Evolutionary conservation across 2,329 filamentous ascomycete genomes (phyloP), one percentile per base, ranked within the genome.

Genomic region (Aureobasidium sp.): DNA sequence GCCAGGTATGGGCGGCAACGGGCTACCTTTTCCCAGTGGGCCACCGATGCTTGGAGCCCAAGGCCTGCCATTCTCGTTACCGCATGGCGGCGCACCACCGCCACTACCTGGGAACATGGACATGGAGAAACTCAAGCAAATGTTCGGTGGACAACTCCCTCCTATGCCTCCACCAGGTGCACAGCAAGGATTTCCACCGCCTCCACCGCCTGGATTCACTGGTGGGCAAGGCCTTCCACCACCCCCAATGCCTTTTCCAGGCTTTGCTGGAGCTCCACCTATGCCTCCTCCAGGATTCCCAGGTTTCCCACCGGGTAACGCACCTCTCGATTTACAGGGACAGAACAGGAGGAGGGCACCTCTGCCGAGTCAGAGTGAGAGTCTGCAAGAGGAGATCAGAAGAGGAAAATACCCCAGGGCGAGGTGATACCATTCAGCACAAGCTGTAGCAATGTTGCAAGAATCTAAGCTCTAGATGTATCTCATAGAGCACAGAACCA

Each of bases 301-400:
- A 44, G 68, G 66, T 14, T 69, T 71, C 42, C 67, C 66, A 22
- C 67, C 66, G 33, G 57, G 57, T 24, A 35, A 35, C 11, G 37
- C 29, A 24, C 17, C 45, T 29, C 33, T 15, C 5, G 57, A 60
- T 45, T 5, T 33, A 12, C 57, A 60, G 24, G 44, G 39, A 24
- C 54, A 59, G 31, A 68, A 85, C 19, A 81, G 88, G 63, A 80
- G 78, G 67, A 77, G 86, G 64, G 89, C 82, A 6, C 90, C 89
- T 9, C 75, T 96, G 47, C 91, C 91, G 0, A 92, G 89, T 71
- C 91, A 95, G 74, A 85, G 89, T 70, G 91, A 94, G 71, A 92
- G 89, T 67, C 75, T 95, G 67, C 83, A 86, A 67, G 84, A 87
- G 73, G 89, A 93, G 74, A 90, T 93, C 78, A 82, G 82, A 65